Base-by-base conservation (phyloP, 139 green algal species). In the Volvox reticuliferus region DNA sequence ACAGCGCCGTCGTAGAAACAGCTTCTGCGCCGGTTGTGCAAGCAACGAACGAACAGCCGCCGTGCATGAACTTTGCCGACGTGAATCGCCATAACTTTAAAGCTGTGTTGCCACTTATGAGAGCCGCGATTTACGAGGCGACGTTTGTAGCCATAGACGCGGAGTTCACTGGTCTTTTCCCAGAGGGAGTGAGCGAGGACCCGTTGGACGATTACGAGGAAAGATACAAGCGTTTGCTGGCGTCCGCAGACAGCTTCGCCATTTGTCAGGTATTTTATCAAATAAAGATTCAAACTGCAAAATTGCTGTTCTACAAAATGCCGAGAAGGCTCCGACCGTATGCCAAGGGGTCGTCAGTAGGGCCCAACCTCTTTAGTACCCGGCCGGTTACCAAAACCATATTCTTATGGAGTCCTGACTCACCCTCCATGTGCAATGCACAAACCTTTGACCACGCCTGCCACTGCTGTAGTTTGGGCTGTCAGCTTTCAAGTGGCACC, bases 61-160 rank as follows among this genome's bases (percentile, higher is more conserved):
- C 82, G 65, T 2, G 17, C 22, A 1, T 88, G 18, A 67, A 88
- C 82, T 88, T 79, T 35, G 55, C 82, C 2, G 33, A 98, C 92
- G 93, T 98, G 0, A 98, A 94, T 2, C 88, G 92, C 19, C 84
- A 93, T 83, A 98, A 97, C 69, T 98, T 98, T 55, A 79, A 88
- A 12, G 85, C 92, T 20, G 86, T 82, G 24, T 78, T 98, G 67
- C 96, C 95, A 2, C 32, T 89, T 2, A 90, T 98, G 2, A 85
- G 89, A 20, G 81, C 93, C 19, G 94, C 94, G 1, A 73, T 96
- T 69, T 73, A 93, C 35, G 61, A 88, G 3, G 90, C 84, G 35
- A 75, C 82, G 6, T 96, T 96, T 79, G 95, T 93, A 71, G 82
- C 93, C 1, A 95, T 97, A 44, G 96, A 98, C 92, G 94, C 92